Evolutionary conservation across 2,329 filamentous ascomycete species (phyloP).

Genomic region (Hymenoscyphus fraxineus): DNA sequence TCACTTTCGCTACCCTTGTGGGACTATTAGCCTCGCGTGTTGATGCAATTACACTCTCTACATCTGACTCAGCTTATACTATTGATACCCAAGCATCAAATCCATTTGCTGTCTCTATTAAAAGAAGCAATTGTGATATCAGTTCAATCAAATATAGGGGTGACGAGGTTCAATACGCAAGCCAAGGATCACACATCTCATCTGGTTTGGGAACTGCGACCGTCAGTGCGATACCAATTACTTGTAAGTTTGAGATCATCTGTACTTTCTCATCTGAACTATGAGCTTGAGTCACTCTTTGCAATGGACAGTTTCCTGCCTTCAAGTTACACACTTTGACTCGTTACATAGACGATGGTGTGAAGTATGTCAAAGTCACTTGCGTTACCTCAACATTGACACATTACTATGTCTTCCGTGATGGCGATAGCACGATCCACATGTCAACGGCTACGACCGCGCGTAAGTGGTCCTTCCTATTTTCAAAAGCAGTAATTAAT

Average conservation of each 20-base stretch:
- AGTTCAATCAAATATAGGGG: conserved; percentile 59
- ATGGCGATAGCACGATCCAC: conserved; percentile 53
- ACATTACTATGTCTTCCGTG: conserved; percentile 59
- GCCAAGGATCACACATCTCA: conserved; percentile 51
- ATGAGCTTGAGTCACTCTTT: not conserved
- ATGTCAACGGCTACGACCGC: conserved; percentile 60
- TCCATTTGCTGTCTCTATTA: conserved; percentile 48
- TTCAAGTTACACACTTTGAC: not conserved
- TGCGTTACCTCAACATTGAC: conserved; percentile 58
- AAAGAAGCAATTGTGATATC: conserved; percentile 56
- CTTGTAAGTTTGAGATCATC: conserved; percentile 9
- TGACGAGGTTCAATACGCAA: conserved; percentile 52
- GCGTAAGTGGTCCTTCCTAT: not conserved
- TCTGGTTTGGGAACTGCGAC: conserved; percentile 57
- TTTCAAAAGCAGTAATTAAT: not conserved
- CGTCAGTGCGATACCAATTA: conserved; percentile 39
- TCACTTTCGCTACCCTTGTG: conserved; percentile 6
- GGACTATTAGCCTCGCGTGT: conserved; percentile 31
- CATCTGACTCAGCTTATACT: conserved; percentile 41
- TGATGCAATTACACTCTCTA: conserved; percentile 42
- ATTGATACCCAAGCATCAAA: conserved; percentile 48
- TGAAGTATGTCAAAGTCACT: conserved; percentile 55
- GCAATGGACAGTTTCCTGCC: not conserved
- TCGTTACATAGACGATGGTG: conserved; percentile 7
- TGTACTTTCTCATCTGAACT: not conserved